A percentile compares a stretch with the other conserved stretches of the same genome.
Conservation (phyloP, 2,329 filamentous ascomycete genomes). For the Xylaria sp. region DNA sequence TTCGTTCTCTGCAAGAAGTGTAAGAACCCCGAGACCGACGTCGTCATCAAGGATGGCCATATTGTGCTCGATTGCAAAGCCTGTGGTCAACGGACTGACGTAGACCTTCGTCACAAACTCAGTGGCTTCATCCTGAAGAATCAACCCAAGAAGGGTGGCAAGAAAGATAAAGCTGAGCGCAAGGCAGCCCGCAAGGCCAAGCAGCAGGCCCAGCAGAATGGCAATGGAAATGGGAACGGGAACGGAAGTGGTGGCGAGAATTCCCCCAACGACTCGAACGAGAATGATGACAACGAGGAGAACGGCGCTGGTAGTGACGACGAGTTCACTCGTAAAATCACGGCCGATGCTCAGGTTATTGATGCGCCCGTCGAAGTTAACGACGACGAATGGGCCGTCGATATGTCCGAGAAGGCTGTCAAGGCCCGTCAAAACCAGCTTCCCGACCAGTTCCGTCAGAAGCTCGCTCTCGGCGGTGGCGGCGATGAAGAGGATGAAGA, state of each 20-base stretch:
- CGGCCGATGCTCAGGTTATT: slow-evolving; percentile 64
- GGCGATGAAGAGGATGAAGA: slow-evolving; percentile 81
- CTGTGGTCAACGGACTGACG: slow-evolving; percentile 91
- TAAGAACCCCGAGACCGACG: slow-evolving; percentile 98
- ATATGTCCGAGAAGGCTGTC: slow-evolving; percentile 95
- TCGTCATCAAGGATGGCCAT: slow-evolving; percentile 90
- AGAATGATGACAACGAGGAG: slow-evolving; percentile 61
- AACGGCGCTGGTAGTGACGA: slow-evolving; percentile 86
- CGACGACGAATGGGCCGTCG: slow-evolving; percentile 94
- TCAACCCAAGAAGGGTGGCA: slow-evolving; percentile 86
- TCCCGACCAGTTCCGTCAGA: slow-evolving; percentile 93
- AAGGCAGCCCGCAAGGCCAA: slow-evolving; percentile 93
- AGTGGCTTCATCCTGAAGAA: slow-evolving; percentile 98
- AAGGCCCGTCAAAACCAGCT: slow-evolving; percentile 93
- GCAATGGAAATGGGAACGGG: slow-evolving; percentile 55
- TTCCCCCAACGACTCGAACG: slow-evolving; percentile 69
- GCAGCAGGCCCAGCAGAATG: slow-evolving; percentile 72
- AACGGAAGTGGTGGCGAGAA: slow-evolving; percentile 71
- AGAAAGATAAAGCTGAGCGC: slow-evolving; percentile 91
- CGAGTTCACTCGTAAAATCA: slow-evolving; percentile 87
- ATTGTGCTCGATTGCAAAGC: slow-evolving; percentile 99
- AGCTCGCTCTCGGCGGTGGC: slow-evolving; percentile 76
- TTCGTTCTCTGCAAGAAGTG: slow-evolving; percentile 99
- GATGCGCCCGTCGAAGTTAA: slow-evolving; percentile 71
- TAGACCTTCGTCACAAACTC: slow-evolving; percentile 93